Base-by-base conservation (phyloP, 2,329 filamentous ascomycete genomes). In the Penicillium nordicum region DNA sequence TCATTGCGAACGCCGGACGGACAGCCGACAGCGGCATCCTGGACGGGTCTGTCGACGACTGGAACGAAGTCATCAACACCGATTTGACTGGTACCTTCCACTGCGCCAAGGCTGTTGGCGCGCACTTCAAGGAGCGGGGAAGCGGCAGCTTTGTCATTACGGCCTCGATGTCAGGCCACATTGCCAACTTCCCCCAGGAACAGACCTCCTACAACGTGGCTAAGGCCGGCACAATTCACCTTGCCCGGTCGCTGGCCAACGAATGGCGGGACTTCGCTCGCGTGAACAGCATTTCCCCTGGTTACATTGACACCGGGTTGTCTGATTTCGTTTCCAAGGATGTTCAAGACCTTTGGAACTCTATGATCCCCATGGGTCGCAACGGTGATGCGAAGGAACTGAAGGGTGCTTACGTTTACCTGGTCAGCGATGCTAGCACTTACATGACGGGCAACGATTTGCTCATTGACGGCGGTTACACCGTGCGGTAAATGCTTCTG, bases 21-120 rank as follows among this genome's bases (percentile, higher is more conserved):
- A 89, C 88, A 6, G 87, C 88, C 63, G 82, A 87, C 76, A 78
- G 77, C 53, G 88, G 87, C 56, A 81, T 90, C 68, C 78, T 90
- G 47, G 88, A 90, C 60, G 85, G 84, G 69, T 82, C 84, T 25
- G 84, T 88, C 23, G 81, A 87, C 69, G 88, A 90, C 70, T 85
- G 85, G 70, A 85, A 92, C 71, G 83, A 86, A 73, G 90, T 96
- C 79, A 82, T 96, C 74, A 84, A 88, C 67, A 87, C 93, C 68
- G 95, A 97, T 75, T 81, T 96, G 65, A 94, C 86, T n/a, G 92
- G 92, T 12, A 86, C 83, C 29, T 90, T 91, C 76, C 85, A 92
- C 82, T 95, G 90, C 61, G 90, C 91, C 27, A 90, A 93, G 78
- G 90, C 90, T 21, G 89, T 90, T n/a, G 92, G 92, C 34, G 82